Percentiles rank a stretch among this genome's conserved stretches.
Evolutionary conservation across 495 filamentous ascomycete genomes (phyloP).

Genomic region (Bryoglossum gracile): DNA sequence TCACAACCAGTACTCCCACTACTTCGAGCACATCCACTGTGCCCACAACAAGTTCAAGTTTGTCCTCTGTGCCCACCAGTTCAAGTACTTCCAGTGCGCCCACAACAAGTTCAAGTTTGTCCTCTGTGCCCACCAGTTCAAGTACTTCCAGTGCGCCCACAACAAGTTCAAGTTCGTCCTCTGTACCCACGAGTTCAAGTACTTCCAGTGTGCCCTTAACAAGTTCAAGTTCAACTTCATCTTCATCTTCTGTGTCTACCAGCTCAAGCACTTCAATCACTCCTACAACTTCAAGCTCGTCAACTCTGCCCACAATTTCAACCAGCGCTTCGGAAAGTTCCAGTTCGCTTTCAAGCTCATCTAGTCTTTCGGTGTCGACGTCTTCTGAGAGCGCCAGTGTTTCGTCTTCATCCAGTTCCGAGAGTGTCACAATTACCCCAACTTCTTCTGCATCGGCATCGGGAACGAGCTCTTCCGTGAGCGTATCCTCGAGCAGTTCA

Average conservation of each 20-base stretch:
- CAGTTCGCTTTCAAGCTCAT: no score
- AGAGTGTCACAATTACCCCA: no score
- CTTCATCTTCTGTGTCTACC: not conserved
- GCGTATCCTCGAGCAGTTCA: no score
- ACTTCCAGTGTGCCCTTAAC: not conserved
- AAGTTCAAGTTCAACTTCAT: not conserved
- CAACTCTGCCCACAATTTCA: no score
- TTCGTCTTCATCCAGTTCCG: no score
- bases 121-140: not conserved
- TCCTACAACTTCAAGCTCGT: no score
- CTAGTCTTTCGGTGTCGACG: no score
- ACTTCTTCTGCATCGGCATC: no score
- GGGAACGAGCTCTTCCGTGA: no score
- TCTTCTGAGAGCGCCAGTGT: no score
- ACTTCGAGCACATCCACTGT: not conserved
- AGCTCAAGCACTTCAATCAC: no score
- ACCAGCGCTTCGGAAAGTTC: no score
- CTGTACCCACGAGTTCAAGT: not conserved
- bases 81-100: not conserved
- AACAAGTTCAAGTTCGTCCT: not conserved
- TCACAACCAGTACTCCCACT: conserved; percentile 15
- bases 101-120: not conserved
- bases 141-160: not conserved
- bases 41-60: not conserved
- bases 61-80: not conserved